Percentiles rank a stretch among this genome's conserved stretches.
Evolutionary conservation across 2,329 filamentous ascomycete species (phyloP).

Genomic region (Aureobasidium lini): DNA sequence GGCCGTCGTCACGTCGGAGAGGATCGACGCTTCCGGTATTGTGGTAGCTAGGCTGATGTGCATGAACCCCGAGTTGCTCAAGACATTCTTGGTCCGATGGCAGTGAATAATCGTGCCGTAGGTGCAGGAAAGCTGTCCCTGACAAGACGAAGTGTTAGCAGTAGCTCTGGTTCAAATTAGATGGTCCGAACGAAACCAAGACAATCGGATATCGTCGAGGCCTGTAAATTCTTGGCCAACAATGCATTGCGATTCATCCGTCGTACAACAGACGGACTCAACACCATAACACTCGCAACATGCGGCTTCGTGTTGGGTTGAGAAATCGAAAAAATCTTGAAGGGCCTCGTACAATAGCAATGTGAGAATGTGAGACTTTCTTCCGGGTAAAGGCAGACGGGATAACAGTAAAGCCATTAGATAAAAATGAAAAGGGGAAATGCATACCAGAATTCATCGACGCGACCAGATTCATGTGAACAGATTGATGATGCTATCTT

Average conservation of each 20-base stretch:
- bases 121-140: conserved; percentile 11
- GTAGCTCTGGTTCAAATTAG: background rate
- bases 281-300: background rate
- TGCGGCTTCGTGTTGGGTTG: background rate
- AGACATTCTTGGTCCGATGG: conserved; percentile 35
- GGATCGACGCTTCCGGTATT: conserved; percentile 38
- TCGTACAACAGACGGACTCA: background rate
- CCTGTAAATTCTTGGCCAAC: background rate
- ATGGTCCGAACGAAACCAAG: background rate
- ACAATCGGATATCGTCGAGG: background rate
- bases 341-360: background rate
- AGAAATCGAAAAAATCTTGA: background rate
- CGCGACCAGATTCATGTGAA: conserved; percentile 13
- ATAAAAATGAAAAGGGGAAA: background rate
- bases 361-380: background rate
- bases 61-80: conserved; percentile 38
- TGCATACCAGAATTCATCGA: conserved; percentile 14
- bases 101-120: conserved; percentile 5
- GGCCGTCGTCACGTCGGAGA: conserved; percentile 43
- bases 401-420: background rate
- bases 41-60: conserved; percentile 38
- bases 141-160: background rate
- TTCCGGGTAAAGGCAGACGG: background rate
- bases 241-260: background rate
- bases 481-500: conserved; percentile 10